Percentiles rank a stretch among this genome's conserved stretches.
These are phyloP conservation scores for Talaromyces wortmannii DNA, from an alignment of 495 filamentous ascomycete genomes.

Conservation along the genomic window DNA sequence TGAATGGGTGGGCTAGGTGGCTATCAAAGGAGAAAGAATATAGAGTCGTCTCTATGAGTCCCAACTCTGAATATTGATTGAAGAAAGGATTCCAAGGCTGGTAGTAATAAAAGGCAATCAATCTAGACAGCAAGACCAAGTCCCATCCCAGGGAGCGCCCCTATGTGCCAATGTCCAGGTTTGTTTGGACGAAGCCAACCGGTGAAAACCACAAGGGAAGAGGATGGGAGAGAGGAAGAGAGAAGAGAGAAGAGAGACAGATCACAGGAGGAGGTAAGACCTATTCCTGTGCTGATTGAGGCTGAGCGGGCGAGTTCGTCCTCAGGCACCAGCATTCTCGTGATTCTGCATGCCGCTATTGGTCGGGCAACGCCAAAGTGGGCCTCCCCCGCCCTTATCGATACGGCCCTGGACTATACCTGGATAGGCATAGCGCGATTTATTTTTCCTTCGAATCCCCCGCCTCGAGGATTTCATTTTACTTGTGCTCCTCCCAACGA, in stretches of 20 bases:
- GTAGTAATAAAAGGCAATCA: neutral
- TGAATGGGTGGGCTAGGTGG: slow-evolving; percentile 12
- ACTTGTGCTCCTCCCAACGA: neutral
- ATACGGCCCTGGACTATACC: neutral
- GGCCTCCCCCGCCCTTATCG: neutral
- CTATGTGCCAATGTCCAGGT: neutral
- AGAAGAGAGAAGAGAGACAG: neutral
- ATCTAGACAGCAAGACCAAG: neutral
- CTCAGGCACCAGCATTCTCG: slow-evolving; percentile 2
- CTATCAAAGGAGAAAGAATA: neutral
- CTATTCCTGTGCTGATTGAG: slow-evolving; percentile 29
- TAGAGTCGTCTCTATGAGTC: neutral
- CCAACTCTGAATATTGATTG: too few relatives aligned
- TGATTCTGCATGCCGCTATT: neutral
- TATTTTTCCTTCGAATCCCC: neutral
- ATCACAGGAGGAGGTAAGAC: neutral
- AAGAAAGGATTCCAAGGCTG: too few relatives aligned
- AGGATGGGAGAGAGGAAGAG: slow-evolving; percentile 2
- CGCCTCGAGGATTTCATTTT: neutral
- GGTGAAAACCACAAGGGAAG: neutral
- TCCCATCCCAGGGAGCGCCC: neutral
- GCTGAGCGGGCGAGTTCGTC: neutral
- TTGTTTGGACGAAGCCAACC: neutral
- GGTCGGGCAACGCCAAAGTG: neutral
- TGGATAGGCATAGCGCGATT: neutral